Base-by-base conservation (phyloP, 2,329 filamentous ascomycete species). In the Curvularia sp. region DNA sequence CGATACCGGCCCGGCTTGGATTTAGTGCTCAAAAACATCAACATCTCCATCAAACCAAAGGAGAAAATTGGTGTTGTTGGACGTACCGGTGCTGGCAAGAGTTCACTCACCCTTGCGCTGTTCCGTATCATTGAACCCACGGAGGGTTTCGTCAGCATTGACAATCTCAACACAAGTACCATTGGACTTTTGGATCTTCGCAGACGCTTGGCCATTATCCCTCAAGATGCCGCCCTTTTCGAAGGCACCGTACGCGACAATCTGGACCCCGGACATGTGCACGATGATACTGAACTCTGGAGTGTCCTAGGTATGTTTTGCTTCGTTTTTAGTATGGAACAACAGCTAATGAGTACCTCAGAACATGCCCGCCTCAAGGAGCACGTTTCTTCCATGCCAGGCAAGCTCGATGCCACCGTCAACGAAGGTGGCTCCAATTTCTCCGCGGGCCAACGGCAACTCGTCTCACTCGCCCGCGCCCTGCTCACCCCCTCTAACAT, bases 11-110 rank as follows among this genome's bases (percentile, higher is more conserved):
- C 91, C 66, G 94, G 91, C 5, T 84, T 99, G 53, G 93, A 97
- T 71, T 84, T 97, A 58, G 94, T 98, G 55, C 84, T 99, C 66
- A 97, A 96, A 83, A 90, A 97, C 74, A 88, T 99, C 79, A 94
- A 86, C 70, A 83, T 99, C 13, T 88, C 92, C 75, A 96, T 99
- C 82, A 96, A 96, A 81, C 89, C 94, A 5, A 92, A 93, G 73
- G 95, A 99, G 82, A 99, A 98, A 84, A 95, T 99, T 76, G 95
- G 95, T 60, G 93, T 99, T 10, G 95, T 99, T 31, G 95, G 95
- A 55, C 90, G 95, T 49, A 99, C 95, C 0, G 95, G 95, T 53
- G 95, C 95, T 31, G 95, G 95, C 73, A 99, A 99, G 82, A 96
- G 92, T 60, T 97, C 93, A 9, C 82, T 99, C 61, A 98, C 95